Percentiles rank a stretch among this genome's conserved stretches.
Evolutionary conservation across 2,329 filamentous ascomycete genomes (phyloP).

Genomic region (Cladosporium sphaerospermum): DNA sequence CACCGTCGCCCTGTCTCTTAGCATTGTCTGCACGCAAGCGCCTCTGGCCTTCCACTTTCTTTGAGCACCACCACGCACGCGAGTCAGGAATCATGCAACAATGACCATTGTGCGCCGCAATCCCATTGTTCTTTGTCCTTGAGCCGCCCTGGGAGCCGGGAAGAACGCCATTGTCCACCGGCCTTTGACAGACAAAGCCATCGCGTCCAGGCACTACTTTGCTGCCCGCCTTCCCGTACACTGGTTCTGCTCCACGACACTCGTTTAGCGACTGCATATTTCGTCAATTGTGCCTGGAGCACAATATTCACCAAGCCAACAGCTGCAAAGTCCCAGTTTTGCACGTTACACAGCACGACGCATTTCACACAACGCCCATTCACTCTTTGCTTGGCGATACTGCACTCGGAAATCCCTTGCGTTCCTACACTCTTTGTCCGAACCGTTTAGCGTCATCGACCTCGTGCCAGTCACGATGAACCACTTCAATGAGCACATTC

Average conservation of each 20-base stretch:
- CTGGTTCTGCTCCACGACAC: not conserved
- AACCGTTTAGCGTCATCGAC: not conserved
- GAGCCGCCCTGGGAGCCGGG: not conserved
- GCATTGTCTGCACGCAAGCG: too few relatives aligned
- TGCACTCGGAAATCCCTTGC: slow-evolving; percentile 6
- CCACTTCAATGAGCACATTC: slow-evolving; percentile 1
- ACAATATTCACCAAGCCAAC: not conserved
- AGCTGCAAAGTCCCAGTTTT: too few relatives aligned
- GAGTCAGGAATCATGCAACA: slow-evolving; percentile 6
- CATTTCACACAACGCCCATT: not conserved
- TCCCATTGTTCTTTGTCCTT: slow-evolving; percentile 4
- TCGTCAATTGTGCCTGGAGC: slow-evolving; percentile 8
- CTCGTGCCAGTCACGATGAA: slow-evolving; percentile 9
- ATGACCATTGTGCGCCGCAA: slow-evolving; percentile 6
- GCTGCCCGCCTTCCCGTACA: not conserved
- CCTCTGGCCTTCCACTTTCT: too few relatives aligned
- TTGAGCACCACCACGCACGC: not conserved
- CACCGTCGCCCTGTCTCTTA: too few relatives aligned
- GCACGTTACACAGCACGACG: too few relatives aligned
- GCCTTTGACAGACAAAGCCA: slow-evolving; percentile 1
- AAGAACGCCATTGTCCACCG: slow-evolving; percentile 3
- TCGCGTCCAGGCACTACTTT: not conserved
- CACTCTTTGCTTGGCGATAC: slow-evolving; percentile 2
- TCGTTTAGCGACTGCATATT: not conserved
- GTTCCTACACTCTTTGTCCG: slow-evolving; percentile 9